Percentiles rank a stretch among this genome's conserved stretches.
Evolutionary conservation across 768 basidiomycete species (phyloP).

Genomic region (Leccinum boreale): DNA sequence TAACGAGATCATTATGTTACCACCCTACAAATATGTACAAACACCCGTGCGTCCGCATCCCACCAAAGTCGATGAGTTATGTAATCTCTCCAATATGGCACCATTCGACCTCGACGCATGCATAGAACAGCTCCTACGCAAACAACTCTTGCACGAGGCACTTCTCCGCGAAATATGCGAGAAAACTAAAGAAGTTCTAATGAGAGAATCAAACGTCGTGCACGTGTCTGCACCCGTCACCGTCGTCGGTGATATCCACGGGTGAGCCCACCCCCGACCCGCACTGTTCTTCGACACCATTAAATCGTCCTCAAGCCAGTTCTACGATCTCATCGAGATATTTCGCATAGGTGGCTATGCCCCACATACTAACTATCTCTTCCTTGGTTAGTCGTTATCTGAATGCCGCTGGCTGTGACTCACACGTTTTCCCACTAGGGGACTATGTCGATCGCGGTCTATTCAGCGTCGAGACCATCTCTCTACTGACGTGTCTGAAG

Average conservation of each 20-base stretch:
- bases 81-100: conserved; percentile 23
- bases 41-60: conserved; percentile 10
- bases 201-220: conserved; percentile 98
- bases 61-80: background rate
- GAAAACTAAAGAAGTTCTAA: conserved; percentile 98
- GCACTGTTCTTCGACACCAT: conserved; percentile 23
- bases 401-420: background rate
- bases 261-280: conserved; percentile 54
- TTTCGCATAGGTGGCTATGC: conserved; percentile 98
- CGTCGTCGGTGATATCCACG: conserved; percentile 98
- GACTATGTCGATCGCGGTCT: conserved; percentile 98
- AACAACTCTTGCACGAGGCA: conserved; percentile 93
- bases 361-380: conserved; percentile 96
- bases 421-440: conserved; percentile 44
- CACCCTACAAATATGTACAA: conserved; percentile 16
- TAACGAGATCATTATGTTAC: background rate
- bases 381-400: conserved; percentile 69
- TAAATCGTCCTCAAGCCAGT: conserved; percentile 71
- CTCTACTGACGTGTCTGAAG: conserved; percentile 93
- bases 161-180: conserved; percentile 98
- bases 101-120: conserved; percentile 97
- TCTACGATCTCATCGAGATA: conserved; percentile 98
- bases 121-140: conserved; percentile 83
- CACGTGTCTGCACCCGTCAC: conserved; percentile 96
- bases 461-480: conserved; percentile 98